Evolutionary conservation across 768 basidiomycete species (phyloP), one percentile per base, ranked within the genome.

Genomic region (Clathrus columnatus): DNA sequence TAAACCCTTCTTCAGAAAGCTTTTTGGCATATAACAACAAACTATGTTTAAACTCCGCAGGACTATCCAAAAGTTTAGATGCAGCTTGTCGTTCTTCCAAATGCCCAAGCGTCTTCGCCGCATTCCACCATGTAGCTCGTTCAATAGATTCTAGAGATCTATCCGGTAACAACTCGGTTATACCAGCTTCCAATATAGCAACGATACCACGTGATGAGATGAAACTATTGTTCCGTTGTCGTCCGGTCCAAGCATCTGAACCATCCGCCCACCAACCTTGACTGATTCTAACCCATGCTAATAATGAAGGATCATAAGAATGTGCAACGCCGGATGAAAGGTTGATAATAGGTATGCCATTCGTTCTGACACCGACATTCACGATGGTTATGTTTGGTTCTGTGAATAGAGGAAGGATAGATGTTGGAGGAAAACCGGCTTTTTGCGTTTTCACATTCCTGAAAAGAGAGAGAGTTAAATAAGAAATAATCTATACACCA

Each of bases 1-100:
- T 74, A 67, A 91, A 92, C 0, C 87, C 92, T 66, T 95, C 92
- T 60, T 96, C 90, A 30, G 87, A 91, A 42, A 98, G 73, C 70
- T 81, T 84, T 73, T 80, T 87, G 32, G 91, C 85, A 66, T 96
- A 97, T 60, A 81, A 60, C 53, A 83, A 60, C 61, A 97, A 65
- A 53, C 80, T 81, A 62, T 83, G 78, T 67, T 83, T 88, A 69
- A 89, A 96, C 69, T 98, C 96, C 48, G 73, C 68, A n/a, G 82
- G 79, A 63, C 91, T 93, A 20, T 91, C 90, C 30, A 97, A 72
- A 48, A 81, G 65, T 59, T 72, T 78, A 17, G 90, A 80, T 5
- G 90, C 83, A 64, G 83, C 80, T 69, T 96, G 66, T 58, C 83
- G 79, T 49, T 82, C 83, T 73, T 99, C 96, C 56, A 96, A 73